Evolutionary conservation across 2,329 filamentous ascomycete species (phyloP).

Genomic region (Boeremia lycopersici): DNA sequence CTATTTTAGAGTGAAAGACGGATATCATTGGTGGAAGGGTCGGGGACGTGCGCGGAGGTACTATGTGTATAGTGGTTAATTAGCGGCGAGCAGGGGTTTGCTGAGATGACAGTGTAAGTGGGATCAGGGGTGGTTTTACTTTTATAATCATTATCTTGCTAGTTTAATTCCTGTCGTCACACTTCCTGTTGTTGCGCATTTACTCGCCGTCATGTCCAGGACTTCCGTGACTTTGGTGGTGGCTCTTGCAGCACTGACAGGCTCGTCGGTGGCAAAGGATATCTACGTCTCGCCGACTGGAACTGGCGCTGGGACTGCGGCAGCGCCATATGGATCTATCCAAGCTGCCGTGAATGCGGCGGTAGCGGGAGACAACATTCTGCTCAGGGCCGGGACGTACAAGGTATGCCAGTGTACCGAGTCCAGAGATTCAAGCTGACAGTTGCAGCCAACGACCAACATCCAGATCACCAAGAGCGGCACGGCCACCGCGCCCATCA

Average conservation of each 20-base stretch:
- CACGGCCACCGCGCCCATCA: slow-evolving; percentile 37
- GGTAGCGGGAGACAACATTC: slow-evolving; percentile 55
- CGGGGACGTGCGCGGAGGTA: too few species aligned
- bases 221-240: background rate
- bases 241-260: background rate
- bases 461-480: slow-evolving; percentile 51
- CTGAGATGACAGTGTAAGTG: too few species aligned
- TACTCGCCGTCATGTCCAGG: background rate
- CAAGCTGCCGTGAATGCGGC: slow-evolving; percentile 55
- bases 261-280: slow-evolving; percentile 26
- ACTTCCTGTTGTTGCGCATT: too few species aligned
- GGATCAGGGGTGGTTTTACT: too few species aligned
- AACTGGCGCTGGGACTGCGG: slow-evolving; percentile 46
- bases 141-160: too few species aligned
- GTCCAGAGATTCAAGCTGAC: background rate
- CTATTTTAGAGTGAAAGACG: too few species aligned
- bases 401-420: background rate
- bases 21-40: too few species aligned
- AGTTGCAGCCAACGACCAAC: slow-evolving; percentile 49
- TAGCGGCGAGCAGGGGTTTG: too few species aligned
- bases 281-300: slow-evolving; percentile 57
- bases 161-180: too few species aligned
- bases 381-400: slow-evolving; percentile 55
- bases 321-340: slow-evolving; percentile 53
- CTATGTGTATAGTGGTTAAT: too few species aligned